Conservation (phyloP, 306 rosid species). For the peach (Prunus persica) region DNA sequence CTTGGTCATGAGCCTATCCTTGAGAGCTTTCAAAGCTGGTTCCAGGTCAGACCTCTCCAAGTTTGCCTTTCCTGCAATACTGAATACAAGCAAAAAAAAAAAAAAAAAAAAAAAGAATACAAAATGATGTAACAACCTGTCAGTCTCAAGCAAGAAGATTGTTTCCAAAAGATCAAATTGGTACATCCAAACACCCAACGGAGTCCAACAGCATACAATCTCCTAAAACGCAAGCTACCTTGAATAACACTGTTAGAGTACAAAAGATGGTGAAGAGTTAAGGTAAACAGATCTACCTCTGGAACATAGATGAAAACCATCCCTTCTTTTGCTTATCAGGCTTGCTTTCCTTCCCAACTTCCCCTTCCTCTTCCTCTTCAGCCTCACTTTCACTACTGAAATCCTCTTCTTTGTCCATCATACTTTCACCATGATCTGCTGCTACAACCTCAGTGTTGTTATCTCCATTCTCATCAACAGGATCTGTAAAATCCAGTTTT, state of each 20-base stretch:
- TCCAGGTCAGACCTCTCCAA: slow-evolving; percentile 93
- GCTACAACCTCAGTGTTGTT: slow-evolving; percentile 61
- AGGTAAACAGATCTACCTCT: slow-evolving; percentile 51
- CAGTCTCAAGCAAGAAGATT: neutral
- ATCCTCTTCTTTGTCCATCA: slow-evolving; percentile 96
- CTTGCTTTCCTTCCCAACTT: slow-evolving; percentile 53
- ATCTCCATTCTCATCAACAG: slow-evolving; percentile 63
- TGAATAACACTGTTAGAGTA: neutral
- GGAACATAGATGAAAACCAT: slow-evolving; percentile 96
- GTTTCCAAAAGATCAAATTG: neutral
- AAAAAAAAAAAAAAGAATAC: neutral
- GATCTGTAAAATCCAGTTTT: slow-evolving; percentile 83
- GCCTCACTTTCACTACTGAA: slow-evolving; percentile 86
- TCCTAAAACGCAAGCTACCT: neutral
- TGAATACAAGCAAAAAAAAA: slow-evolving; percentile 27
- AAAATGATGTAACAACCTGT: neutral
- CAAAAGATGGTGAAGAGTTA: neutral
- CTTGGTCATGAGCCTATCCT: slow-evolving; percentile 99
- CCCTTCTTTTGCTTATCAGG: slow-evolving; percentile 88
- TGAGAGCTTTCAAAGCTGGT: slow-evolving; percentile 93
- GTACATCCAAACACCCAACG: neutral
- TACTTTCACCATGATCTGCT: slow-evolving; percentile 88
- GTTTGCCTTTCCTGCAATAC: slow-evolving; percentile 96
- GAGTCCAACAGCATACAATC: neutral
- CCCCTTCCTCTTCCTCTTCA: slow-evolving; percentile 61